Percentiles rank a stretch among this genome's conserved stretches.
Conservation (phyloP, 2,329 filamentous ascomycete species). For the Pestalotiopsis fici region DNA sequence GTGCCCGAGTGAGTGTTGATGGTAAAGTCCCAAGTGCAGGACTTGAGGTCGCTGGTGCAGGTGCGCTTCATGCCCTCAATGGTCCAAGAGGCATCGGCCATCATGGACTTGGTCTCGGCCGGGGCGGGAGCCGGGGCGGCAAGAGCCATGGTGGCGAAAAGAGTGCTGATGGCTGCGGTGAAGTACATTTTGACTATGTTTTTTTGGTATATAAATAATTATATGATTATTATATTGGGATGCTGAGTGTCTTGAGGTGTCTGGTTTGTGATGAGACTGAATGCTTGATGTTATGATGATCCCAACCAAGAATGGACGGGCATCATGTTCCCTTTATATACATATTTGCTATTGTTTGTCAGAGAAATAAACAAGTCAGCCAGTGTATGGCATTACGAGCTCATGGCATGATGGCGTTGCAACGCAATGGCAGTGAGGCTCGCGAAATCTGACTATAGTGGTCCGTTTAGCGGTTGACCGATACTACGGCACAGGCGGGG, state of each 20-base stretch:
- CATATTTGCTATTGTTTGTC: neutral
- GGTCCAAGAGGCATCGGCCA: constrained; percentile 37
- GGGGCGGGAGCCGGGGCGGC: constrained; percentile 3
- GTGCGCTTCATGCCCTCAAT: constrained; percentile 37
- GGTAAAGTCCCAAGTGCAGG: constrained; percentile 41
- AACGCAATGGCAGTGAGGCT: neutral
- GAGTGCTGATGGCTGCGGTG: constrained; percentile 9
- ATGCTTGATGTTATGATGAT: neutral
- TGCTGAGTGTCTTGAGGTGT: neutral
- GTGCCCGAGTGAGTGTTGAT: constrained; percentile 34
- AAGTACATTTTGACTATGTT: constrained; percentile 7
- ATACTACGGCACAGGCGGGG: neutral
- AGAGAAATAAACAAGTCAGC: neutral
- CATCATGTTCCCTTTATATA: neutral
- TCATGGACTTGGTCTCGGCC: constrained; percentile 7
- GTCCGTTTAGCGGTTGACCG: neutral
- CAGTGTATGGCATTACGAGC: neutral
- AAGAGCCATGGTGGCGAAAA: constrained; percentile 11
- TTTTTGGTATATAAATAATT: neutral
- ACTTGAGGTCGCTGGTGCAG: constrained; percentile 36
- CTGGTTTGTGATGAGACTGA: neutral
- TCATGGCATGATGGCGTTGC: neutral
- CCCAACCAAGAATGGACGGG: neutral
- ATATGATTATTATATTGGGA: neutral
- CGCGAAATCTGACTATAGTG: neutral